Evolutionary conservation across 208 protist genomes (phyloP), one percentile per base, ranked within the genome.

Genomic region (Crithidia acanthocephali): DNA sequence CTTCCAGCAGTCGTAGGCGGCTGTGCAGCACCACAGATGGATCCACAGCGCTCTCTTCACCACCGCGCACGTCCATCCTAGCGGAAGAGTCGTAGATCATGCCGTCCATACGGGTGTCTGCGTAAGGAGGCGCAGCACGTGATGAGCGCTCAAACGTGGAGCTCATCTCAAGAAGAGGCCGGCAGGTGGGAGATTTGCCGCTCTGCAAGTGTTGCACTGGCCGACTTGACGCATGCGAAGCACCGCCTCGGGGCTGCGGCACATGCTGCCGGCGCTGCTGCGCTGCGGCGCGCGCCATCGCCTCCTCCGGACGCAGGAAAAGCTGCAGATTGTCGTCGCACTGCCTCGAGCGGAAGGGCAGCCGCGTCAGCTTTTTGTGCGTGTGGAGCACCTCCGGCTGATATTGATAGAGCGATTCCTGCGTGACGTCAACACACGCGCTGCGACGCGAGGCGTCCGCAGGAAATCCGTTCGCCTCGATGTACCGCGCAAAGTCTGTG

Each of bases 381-480:
- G 69, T 72, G 61, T 68, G 75, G 56, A 76, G 63, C 9, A 13
- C 30, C 6, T 35, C 33, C 0, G 50, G 42, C 23, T 72, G 42
- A 44, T 76, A 72, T 2, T 68, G 64, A 35, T 81, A 72, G 7
- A 65, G 40, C 22, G 20, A 42, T 56, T 80, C 74, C 3, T 9
- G 22, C 33, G 30, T 18, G 18, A 57, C 62, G 45, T 70, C 64
- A 2, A 73, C 65, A 18, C 55, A 32, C 6, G 42, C 66, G 52
- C 68, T 69, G 23, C 68, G 69, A 20, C 45, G 45, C 0, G 68
- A 53, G 8, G 63, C 68, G 44, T 51, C 70, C 28, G 71, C 42
- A 0, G 85, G 81, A 62, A 90, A 90, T 11, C 85, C 85, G 42
- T 83, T 35, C 47, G 51, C 55, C 52, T 81, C 81, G 33, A 90